Percentiles rank a stretch among this genome's conserved stretches.
Conservation (phyloP, 2,329 filamentous ascomycete species). For the Hirsutella rhossiliensis region DNA sequence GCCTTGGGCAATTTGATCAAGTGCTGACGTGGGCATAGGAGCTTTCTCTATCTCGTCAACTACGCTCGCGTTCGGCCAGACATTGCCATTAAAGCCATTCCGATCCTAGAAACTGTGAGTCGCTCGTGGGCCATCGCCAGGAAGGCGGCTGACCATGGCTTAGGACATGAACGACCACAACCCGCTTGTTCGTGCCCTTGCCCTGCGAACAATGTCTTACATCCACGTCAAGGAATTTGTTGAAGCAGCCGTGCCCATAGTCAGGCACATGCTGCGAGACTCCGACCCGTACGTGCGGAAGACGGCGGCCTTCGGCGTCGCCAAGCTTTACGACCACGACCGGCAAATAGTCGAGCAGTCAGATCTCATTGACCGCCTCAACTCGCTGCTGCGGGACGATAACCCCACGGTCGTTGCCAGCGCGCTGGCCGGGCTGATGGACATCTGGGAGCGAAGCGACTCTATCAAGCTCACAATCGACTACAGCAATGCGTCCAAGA, state of each 20-base stretch:
- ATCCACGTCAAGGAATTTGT: conserved; percentile 95
- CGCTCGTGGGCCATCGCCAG: too few relatives aligned
- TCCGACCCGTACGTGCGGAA: conserved; percentile 93
- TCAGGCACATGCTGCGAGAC: conserved; percentile 76
- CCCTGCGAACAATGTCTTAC: conserved; percentile 91
- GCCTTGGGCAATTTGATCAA: too few relatives aligned
- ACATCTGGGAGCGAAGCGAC: conserved; percentile 97
- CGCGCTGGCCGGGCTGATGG: conserved; percentile 80
- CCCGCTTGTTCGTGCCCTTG: conserved; percentile 81
- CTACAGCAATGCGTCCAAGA: conserved; percentile 93
- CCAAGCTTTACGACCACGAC: conserved; percentile 97
- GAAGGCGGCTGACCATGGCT: conserved; percentile 5
- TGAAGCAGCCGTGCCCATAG: conserved; percentile 72
- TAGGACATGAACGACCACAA: conserved; percentile 94
- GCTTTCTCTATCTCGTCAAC: conserved; percentile 94
- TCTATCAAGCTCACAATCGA: conserved; percentile 97
- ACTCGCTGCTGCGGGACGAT: conserved; percentile 81
- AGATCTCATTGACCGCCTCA: conserved; percentile 84
- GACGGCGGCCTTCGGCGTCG: conserved; percentile 90
- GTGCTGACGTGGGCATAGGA: conserved; percentile 44
- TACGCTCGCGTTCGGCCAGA: conserved; percentile 93
- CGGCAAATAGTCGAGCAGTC: conserved; percentile 78
- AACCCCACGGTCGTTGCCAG: conserved; percentile 97
- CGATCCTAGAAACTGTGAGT: conserved; percentile 67
- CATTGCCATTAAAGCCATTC: conserved; percentile 83